Conservation (phyloP, 805 yeast species). For the Schizosaccharomyces cryophilus region DNA sequence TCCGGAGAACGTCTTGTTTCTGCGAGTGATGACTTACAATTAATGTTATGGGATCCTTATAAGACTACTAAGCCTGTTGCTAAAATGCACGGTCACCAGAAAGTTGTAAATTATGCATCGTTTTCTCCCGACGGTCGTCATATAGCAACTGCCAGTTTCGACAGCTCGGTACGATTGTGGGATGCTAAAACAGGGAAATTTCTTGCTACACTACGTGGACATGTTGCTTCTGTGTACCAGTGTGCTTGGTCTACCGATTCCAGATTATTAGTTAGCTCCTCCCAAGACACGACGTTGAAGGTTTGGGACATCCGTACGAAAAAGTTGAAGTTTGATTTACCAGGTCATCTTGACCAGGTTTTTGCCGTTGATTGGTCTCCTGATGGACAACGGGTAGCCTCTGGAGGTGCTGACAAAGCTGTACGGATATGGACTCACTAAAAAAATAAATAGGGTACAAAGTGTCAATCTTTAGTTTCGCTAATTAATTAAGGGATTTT, state of each 20-base stretch:
- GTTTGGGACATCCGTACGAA: constrained; percentile 86
- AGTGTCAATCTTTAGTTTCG: too few relatives aligned
- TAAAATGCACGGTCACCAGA: constrained; percentile 94
- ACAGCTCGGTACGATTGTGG: constrained; percentile 87
- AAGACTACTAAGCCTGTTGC: constrained; percentile 60
- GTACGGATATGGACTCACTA: constrained; percentile 69
- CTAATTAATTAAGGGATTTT: too few relatives aligned
- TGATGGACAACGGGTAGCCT: constrained; percentile 81
- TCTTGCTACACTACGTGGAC: constrained; percentile 77
- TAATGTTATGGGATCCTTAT: constrained; percentile 76
- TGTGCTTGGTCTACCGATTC: constrained; percentile 95
- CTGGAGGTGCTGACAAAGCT: constrained; percentile 92
- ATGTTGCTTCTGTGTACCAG: constrained; percentile 92
- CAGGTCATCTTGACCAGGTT: constrained; percentile 90
- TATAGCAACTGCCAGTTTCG: constrained; percentile 81
- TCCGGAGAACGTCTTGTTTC: constrained; percentile 54
- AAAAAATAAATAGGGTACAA: neutral
- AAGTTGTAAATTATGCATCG: constrained; percentile 81
- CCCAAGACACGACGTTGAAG: constrained; percentile 84
- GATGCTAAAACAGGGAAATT: constrained; percentile 84
- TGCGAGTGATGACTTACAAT: constrained; percentile 91
- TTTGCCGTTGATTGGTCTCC: constrained; percentile 95
- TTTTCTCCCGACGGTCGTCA: constrained; percentile 88
- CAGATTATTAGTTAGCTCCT: constrained; percentile 67
- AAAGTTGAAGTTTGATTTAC: constrained; percentile 67